These are phyloP conservation scores for Penicillium waksmanii DNA, from an alignment of 495 filamentous ascomycete genomes.

Conservation along the genomic window DNA sequence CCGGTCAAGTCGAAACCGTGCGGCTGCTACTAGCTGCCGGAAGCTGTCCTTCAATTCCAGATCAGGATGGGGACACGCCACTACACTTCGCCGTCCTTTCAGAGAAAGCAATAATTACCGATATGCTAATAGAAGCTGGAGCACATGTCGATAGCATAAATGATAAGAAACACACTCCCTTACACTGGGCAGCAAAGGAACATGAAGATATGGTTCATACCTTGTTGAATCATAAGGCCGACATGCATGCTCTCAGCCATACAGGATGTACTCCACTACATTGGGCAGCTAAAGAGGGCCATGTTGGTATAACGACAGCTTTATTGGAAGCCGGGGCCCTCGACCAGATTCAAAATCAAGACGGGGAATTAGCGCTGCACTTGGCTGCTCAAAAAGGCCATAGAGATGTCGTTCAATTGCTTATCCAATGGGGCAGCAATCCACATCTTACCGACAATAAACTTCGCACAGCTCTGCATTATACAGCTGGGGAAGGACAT, in stretches of 20 bases:
- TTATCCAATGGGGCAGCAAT: conserved; percentile 5
- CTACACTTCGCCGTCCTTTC: conserved; percentile 7
- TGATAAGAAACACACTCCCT: conserved; percentile 2
- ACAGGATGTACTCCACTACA: conserved; percentile 6
- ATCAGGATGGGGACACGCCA: conserved; percentile 3
- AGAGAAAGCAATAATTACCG: conserved; percentile 1
- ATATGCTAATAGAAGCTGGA: conserved; percentile 5
- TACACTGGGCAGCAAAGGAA: conserved; percentile 1
- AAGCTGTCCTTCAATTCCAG: conserved; percentile 5
- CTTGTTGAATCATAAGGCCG: conserved; percentile 4
- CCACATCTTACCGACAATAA: conserved; percentile 4
- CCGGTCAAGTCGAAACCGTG: not conserved
- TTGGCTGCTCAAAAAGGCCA: conserved; percentile 9
- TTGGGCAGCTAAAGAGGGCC: conserved; percentile 5
- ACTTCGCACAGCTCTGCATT: not conserved
- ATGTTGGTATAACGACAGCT: conserved; percentile 3
- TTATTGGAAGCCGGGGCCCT: not conserved
- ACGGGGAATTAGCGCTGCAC: conserved; percentile 2
- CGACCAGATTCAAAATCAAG: conserved; percentile 3
- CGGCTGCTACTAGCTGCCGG: conserved; percentile 7
- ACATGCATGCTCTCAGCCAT: conserved; percentile 4
- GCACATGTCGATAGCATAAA: conserved; percentile 4
- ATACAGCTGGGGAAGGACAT: conserved; percentile 1
- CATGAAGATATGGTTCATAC: conserved; percentile 2
- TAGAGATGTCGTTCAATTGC: conserved; percentile 5